Evolutionary conservation across 2,329 filamentous ascomycete species (phyloP).

Genomic region (Neonectria faginata): DNA sequence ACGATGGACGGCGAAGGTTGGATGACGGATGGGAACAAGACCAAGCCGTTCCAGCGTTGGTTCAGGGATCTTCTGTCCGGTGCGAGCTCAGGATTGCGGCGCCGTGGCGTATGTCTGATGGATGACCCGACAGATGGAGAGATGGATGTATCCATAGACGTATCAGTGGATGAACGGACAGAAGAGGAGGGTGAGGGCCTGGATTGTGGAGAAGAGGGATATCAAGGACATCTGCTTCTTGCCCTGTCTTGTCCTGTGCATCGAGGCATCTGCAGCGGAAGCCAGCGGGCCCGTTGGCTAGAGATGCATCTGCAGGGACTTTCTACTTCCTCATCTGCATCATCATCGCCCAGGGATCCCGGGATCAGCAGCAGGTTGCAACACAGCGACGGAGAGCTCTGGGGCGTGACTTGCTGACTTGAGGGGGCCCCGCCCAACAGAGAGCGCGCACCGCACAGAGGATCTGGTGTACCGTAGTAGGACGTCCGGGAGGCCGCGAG

Average conservation of each 20-base stretch:
- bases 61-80: conserved; percentile 21
- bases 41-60: conserved; percentile 28
- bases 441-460: neutral
- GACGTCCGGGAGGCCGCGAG: neutral
- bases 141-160: neutral
- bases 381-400: neutral
- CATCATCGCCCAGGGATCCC: conserved; percentile 1
- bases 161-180: neutral
- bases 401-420: neutral
- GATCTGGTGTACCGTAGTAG: neutral
- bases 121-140: neutral
- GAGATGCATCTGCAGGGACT: neutral
- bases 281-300: neutral
- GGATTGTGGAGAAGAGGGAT: conserved; percentile 2
- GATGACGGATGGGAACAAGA: conserved; percentile 13
- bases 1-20: conserved; percentile 7
- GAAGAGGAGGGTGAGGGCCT: neutral
- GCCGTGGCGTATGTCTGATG: neutral
- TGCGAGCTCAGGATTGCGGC: conserved; percentile 22
- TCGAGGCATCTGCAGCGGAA: conserved; percentile 4
- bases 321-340: neutral
- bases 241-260: neutral
- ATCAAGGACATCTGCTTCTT: neutral
- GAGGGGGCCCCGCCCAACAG: neutral
- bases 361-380: neutral